Percentiles rank a stretch among this genome's conserved stretches.
Evolutionary conservation across 2,329 filamentous ascomycete species (phyloP).

Genomic region (Cladobotryum mycophilum): DNA sequence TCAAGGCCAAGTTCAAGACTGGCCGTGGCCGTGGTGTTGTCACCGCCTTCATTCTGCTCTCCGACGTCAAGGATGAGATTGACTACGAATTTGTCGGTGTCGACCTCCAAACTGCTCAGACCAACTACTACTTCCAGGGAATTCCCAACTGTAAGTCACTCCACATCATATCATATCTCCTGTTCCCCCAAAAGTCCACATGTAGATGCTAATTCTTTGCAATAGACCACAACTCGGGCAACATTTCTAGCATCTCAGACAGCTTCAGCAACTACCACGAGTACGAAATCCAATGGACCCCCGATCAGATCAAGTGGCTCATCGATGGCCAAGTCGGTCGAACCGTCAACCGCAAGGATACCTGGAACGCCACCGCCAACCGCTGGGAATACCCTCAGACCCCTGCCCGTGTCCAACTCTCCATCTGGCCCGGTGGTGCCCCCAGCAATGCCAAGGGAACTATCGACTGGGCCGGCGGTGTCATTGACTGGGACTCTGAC

Average conservation of each 20-base stretch:
- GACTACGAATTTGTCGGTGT: slow-evolving; percentile 92
- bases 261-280: slow-evolving; percentile 76
- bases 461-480: slow-evolving; percentile 83
- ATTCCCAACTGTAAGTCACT: slow-evolving; percentile 71
- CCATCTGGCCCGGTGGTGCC: slow-evolving; percentile 90
- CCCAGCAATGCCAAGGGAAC: slow-evolving; percentile 75
- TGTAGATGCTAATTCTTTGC: slow-evolving; percentile 1
- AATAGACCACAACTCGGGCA: slow-evolving; percentile 66
- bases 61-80: slow-evolving; percentile 95
- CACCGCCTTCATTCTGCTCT: slow-evolving; percentile 94
- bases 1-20: slow-evolving; percentile 79
- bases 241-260: slow-evolving; percentile 58
- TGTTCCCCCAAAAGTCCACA: no score
- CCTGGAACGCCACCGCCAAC: slow-evolving; percentile 78
- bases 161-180: no score
- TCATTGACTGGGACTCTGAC: slow-evolving; percentile 71
- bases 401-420: slow-evolving; percentile 83
- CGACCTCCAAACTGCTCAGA: slow-evolving; percentile 72
- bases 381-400: slow-evolving; percentile 88
- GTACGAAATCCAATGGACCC: slow-evolving; percentile 90
- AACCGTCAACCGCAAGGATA: slow-evolving; percentile 66
- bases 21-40: slow-evolving; percentile 82
- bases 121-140: slow-evolving; percentile 96
- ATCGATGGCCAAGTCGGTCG: slow-evolving; percentile 77
- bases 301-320: slow-evolving; percentile 78